Evolutionary conservation across 2,329 filamentous ascomycete species (phyloP).

Genomic region (Nemania bipapillata): DNA sequence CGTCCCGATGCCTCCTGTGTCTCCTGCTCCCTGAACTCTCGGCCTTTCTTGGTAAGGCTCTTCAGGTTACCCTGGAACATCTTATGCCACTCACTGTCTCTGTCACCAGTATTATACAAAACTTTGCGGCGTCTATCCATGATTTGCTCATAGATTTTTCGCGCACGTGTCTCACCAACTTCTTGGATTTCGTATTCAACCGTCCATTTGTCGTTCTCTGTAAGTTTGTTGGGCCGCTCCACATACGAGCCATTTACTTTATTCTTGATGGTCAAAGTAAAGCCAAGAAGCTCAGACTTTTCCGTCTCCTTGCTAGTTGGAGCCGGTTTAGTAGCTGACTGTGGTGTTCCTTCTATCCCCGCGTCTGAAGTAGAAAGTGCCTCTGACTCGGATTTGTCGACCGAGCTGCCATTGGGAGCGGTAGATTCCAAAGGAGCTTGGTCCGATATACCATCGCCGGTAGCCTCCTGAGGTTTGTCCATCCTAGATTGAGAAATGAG

Average conservation of each 20-base stretch:
- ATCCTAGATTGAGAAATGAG: conserved; percentile 57
- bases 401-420: conserved; percentile 6
- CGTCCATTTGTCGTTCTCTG: conserved; percentile 65
- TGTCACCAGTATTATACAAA: conserved; percentile 58
- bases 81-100: conserved; percentile 58
- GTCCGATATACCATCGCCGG: conserved; percentile 9
- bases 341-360: background rate
- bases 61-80: conserved; percentile 59
- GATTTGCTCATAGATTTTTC: conserved; percentile 65
- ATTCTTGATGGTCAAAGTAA: conserved; percentile 78
- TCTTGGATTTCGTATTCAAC: conserved; percentile 83
- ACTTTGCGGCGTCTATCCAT: conserved; percentile 65
- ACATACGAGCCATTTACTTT: conserved; percentile 74
- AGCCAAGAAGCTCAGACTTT: conserved; percentile 65
- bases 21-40: conserved; percentile 66
- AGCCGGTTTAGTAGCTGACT: conserved; percentile 1
- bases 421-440: conserved; percentile 13
- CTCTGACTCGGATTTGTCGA: conserved; percentile 25
- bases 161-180: conserved; percentile 60
- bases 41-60: conserved; percentile 63
- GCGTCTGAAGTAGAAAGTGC: background rate
- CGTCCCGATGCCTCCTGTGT: conserved; percentile 62
- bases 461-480: conserved; percentile 24
- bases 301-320: conserved; percentile 26
- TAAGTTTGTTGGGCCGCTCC: conserved; percentile 66